A percentile compares a stretch with the other conserved stretches of the same genome.
Evolutionary conservation across 2,329 filamentous ascomycete genomes (phyloP).

Genomic region (Stagonosporopsis rhizophila): DNA sequence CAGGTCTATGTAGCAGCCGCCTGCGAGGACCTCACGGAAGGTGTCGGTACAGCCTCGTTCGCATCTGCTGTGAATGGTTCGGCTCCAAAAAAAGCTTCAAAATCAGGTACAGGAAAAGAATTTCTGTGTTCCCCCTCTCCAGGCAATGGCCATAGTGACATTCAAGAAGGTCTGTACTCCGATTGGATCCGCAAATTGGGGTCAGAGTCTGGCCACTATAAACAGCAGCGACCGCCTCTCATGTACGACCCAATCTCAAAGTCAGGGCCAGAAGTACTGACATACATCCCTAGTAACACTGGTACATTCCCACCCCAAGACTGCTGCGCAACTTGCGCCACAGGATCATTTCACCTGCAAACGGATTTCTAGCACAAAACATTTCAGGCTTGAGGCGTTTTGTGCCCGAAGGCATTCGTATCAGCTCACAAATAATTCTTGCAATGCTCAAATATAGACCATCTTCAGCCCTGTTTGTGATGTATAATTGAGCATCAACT

Average conservation of each 20-base stretch:
- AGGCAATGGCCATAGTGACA: background rate
- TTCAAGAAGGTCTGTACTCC: background rate
- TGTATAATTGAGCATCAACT: background rate
- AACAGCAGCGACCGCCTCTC: background rate
- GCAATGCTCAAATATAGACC: background rate
- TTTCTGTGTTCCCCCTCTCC: background rate
- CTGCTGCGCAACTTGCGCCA: background rate
- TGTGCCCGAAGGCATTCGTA: background rate
- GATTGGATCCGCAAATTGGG: background rate
- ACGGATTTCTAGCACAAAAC: background rate
- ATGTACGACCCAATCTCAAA: background rate
- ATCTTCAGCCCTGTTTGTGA: background rate
- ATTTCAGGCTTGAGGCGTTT: background rate
- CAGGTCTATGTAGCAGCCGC: background rate
- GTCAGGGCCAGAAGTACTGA: background rate
- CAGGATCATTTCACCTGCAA: background rate
- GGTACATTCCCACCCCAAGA: background rate
- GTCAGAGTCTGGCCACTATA: background rate
- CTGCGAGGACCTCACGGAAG: background rate
- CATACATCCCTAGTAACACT: background rate
- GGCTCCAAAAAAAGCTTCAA: background rate
- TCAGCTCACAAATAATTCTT: too few relatives aligned
- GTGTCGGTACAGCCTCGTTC: background rate
- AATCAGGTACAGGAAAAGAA: background rate
- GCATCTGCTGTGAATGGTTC: background rate